Conservation (phyloP, 768 basidiomycete species). For the Leccinellum albellum region DNA sequence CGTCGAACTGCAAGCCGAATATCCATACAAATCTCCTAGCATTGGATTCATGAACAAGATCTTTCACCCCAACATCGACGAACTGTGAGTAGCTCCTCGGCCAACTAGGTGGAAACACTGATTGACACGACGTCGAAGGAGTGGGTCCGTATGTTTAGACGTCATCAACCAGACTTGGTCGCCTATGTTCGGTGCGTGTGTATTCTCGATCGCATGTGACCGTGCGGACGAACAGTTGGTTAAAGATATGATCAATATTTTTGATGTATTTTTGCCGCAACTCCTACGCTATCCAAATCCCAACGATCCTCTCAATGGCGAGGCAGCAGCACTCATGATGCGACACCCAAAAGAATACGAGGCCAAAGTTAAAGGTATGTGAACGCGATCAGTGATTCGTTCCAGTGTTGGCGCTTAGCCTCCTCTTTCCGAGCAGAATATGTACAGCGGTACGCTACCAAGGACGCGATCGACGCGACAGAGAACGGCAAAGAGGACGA, state of each 20-base stretch:
- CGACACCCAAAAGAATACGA: constrained; percentile 97
- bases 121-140: constrained; percentile 44
- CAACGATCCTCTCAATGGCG: constrained; percentile 95
- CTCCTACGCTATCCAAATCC: constrained; percentile 97
- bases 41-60: constrained; percentile 99
- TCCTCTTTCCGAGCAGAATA: constrained; percentile 58
- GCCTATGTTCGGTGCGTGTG: constrained; percentile 91
- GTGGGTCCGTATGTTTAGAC: constrained; percentile 96
- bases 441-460: constrained; percentile 91
- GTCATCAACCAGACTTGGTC: constrained; percentile 99
- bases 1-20: constrained; percentile 96
- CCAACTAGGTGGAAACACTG: background rate
- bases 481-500: constrained; percentile 59
- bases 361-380: constrained; percentile 82
- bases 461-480: constrained; percentile 81
- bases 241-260: constrained; percentile 98
- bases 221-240: constrained; percentile 1
- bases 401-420: constrained; percentile 4
- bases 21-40: constrained; percentile 97
- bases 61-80: constrained; percentile 99
- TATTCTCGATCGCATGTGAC: background rate
- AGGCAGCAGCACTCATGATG: constrained; percentile 96
- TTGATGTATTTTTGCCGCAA: constrained; percentile 97
- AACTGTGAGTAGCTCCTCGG: constrained; percentile 60
- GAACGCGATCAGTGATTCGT: background rate